Conservation (phyloP, 73 alveolate species). For the Paramecium biaurelia region DNA sequence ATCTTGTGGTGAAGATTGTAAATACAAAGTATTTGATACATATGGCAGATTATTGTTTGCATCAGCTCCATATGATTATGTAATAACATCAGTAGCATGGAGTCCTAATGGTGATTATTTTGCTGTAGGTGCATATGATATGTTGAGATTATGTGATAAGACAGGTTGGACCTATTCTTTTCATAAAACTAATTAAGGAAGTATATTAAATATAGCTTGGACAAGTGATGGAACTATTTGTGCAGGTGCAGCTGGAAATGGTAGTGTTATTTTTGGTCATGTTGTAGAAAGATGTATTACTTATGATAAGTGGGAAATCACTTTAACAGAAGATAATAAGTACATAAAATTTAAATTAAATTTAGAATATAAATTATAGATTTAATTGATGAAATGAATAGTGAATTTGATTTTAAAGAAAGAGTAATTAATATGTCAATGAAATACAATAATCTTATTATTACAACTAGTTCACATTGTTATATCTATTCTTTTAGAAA, state of each 20-base stretch:
- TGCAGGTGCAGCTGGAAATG: slow-evolving; percentile 99
- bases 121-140: slow-evolving; percentile 95
- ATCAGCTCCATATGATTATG: slow-evolving; percentile 96
- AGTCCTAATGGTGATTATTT: slow-evolving; percentile 95
- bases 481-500: slow-evolving; percentile 88
- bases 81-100: slow-evolving; percentile 96
- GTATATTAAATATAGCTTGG: slow-evolving; percentile 89
- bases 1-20: slow-evolving; percentile 98
- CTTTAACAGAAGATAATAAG: slow-evolving; percentile 94
- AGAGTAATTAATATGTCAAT: slow-evolving; percentile 95
- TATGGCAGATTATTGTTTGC: slow-evolving; percentile 96
- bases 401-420: slow-evolving; percentile 97
- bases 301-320: slow-evolving; percentile 96
- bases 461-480: slow-evolving; percentile 95
- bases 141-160: slow-evolving; percentile 97
- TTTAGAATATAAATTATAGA: slow-evolving; percentile 72
- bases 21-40: slow-evolving; percentile 96
- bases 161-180: slow-evolving; percentile 99
- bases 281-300: slow-evolving; percentile 80
- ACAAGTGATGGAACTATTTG: slow-evolving; percentile 92
- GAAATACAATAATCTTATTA: slow-evolving; percentile 91
- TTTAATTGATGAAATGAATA: slow-evolving; percentile 94
- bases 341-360: neutral
- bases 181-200: slow-evolving; percentile 87
- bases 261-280: slow-evolving; percentile 90